Conservation (phyloP, 805 yeast species). For the Metschnikowia gruessii region DNA sequence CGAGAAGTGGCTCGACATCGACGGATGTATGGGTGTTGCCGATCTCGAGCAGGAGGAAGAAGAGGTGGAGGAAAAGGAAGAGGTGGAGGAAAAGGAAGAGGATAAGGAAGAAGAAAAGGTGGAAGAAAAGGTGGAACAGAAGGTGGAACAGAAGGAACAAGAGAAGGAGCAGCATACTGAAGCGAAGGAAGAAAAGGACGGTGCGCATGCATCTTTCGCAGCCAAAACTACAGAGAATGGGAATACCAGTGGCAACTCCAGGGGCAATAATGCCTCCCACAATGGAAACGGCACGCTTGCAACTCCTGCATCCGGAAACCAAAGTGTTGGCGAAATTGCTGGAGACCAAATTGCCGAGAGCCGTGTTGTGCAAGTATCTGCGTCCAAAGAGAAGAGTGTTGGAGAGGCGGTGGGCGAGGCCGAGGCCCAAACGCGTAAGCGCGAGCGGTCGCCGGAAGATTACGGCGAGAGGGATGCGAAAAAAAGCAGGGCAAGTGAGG, state of each 20-base stretch:
- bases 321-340: slow-evolving; percentile 7
- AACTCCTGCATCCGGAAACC: not conserved
- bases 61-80: slow-evolving; percentile 2
- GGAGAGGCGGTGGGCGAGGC: slow-evolving; percentile 7
- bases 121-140: not conserved
- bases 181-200: no score
- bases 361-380: not conserved
- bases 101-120: slow-evolving; percentile 1
- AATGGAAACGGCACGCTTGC: not conserved
- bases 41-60: slow-evolving; percentile 11
- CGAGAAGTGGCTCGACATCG: slow-evolving; percentile 11
- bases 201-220: no score
- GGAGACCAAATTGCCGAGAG: slow-evolving; percentile 8
- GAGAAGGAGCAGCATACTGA: no score
- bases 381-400: not conserved
- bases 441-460: slow-evolving; percentile 5
- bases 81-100: slow-evolving; percentile 1
- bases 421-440: slow-evolving; percentile 8
- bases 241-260: not conserved
- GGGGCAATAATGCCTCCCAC: no score
- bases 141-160: no score
- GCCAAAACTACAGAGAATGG: no score
- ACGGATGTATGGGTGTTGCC: not conserved
- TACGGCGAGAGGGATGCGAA: slow-evolving; percentile 1
- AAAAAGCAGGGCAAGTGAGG: not conserved